Base-by-base conservation (phyloP, 352 stramenopile species). In the Phytophthora pisi region DNA sequence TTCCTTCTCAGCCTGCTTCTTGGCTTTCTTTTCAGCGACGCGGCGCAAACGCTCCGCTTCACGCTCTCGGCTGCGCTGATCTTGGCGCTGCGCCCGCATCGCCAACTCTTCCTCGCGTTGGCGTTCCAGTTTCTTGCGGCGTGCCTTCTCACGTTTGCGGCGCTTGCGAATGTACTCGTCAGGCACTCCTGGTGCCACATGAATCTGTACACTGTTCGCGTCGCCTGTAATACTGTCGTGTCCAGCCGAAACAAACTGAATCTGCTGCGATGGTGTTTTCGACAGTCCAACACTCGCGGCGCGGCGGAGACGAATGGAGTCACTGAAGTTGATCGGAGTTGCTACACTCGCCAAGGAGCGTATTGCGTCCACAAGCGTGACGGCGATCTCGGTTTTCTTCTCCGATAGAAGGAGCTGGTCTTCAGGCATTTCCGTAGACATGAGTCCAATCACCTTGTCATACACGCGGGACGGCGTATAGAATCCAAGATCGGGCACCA, bases 331-430 rank as follows among this genome's bases (percentile, higher is more conserved):
- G 73, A 96, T 93, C 7, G 79, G 69, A 24, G 92, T 93, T 31
- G 79, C 74, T 7, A 74, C 61, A 16, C 79, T 78, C 4, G 71
- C 76, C 34, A 83, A 64, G 2, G 68, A 70, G 4, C 84, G 84
- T 52, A 93, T 91, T 10, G 81, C 79, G 60, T 96, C 85, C 9
- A 94, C 89, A 42, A 95, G 74, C n/a, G 86, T 90, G 38, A 95
- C 88, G 5, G 80, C 86, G 26, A 96, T 92, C 64, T 96, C 89
- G 0, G 89, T 95, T 61, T 96, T 96, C 71, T 96, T 96, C 64
- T 96, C 89, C 0, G 81, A 93, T 23, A 77, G 26, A 5, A 95
- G 74, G 15, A 94, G 72, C 54, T 95, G 86, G 34, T 96, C 89
- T 71, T 96, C 89, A 16, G 72, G 68, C 70, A 94, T 84, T 51